A percentile compares a stretch with the other conserved stretches of the same genome.
Conservation (phyloP, 2,329 filamentous ascomycete genomes). For the Microsporum ferrugineum region DNA sequence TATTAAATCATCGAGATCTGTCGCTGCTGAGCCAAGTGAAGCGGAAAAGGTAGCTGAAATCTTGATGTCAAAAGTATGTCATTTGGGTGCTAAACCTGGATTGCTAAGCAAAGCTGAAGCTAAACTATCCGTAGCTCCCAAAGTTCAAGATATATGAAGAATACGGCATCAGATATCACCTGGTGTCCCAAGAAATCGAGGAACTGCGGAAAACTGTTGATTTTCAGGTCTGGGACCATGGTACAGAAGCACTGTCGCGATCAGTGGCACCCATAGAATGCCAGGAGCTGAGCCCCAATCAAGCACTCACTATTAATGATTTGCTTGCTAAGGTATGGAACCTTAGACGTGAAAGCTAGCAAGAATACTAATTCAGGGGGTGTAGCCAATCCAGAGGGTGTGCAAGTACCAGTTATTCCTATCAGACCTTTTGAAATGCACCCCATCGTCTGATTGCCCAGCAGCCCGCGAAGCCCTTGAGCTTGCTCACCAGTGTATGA, state of each 20-base stretch:
- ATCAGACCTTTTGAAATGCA: slow-evolving; percentile 68
- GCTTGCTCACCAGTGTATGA: slow-evolving; percentile 57
- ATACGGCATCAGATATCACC: slow-evolving; percentile 79
- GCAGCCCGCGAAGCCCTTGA: slow-evolving; percentile 70
- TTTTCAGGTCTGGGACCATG: slow-evolving; percentile 72
- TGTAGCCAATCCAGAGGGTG: slow-evolving; percentile 83
- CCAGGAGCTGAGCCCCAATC: slow-evolving; percentile 52
- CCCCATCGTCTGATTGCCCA: slow-evolving; percentile 74
- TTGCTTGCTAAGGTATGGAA: slow-evolving; percentile 69
- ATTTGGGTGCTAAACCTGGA: slow-evolving; percentile 1
- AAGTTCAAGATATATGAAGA: slow-evolving; percentile 82
- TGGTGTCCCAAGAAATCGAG: slow-evolving; percentile 67
- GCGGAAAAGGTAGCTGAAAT: slow-evolving; percentile 44
- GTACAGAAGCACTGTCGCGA: slow-evolving; percentile 70
- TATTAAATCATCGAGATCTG: slow-evolving; percentile 27
- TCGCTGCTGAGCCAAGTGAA: slow-evolving; percentile 43
- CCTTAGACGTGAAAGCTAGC: background rate
- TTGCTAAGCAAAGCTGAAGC: slow-evolving; percentile 36
- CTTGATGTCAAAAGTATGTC: slow-evolving; percentile 29
- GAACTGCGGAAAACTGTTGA: slow-evolving; percentile 56
- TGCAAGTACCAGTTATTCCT: slow-evolving; percentile 87
- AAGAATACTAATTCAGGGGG: slow-evolving; percentile 62
- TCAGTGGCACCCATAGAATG: slow-evolving; percentile 60
- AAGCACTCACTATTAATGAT: slow-evolving; percentile 71
- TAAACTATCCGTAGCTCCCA: slow-evolving; percentile 52